Evolutionary conservation across 1,284 basidiomycete species (phyloP).

Genomic region (Exobasidium cylindrosporum): DNA sequence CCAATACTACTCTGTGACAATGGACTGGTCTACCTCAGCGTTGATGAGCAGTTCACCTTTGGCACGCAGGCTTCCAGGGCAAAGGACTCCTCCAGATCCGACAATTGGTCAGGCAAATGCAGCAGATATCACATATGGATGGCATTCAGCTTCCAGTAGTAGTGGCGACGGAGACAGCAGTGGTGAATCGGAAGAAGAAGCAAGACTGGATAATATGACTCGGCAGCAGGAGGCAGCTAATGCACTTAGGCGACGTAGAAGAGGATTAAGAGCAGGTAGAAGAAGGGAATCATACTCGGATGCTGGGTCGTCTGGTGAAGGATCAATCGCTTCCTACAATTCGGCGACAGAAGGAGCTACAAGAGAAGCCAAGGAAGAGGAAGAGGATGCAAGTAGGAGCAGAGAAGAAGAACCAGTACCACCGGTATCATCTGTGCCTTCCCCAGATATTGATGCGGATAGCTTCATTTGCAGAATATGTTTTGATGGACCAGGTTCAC

Average conservation of each 20-base stretch:
- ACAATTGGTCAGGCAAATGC: constrained; percentile 5
- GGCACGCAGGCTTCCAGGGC: constrained; percentile 1
- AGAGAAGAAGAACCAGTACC: background rate
- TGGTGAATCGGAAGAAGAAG: background rate
- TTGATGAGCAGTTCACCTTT: background rate
- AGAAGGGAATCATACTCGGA: background rate
- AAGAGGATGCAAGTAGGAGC: background rate
- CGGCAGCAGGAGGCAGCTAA: background rate
- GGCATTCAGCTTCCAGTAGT: constrained; percentile 8
- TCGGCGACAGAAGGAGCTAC: background rate
- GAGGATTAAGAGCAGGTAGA: background rate
- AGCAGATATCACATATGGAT: constrained; percentile 16
- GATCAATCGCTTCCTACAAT: background rate
- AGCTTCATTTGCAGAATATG: constrained; percentile 15
- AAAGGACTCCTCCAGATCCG: constrained; percentile 12
- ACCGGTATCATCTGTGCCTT: background rate
- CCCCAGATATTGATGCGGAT: background rate
- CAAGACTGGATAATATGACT: background rate
- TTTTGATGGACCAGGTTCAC: constrained; percentile 10
- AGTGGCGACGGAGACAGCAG: background rate
- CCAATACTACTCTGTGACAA: background rate
- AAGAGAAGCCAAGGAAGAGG: background rate
- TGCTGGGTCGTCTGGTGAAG: background rate
- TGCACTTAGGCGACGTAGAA: background rate
- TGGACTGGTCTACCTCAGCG: background rate